Evolutionary conservation across 2,329 filamentous ascomycete species (phyloP), one percentile per base, ranked within the genome.

Genomic region (Ophiosphaerella herpotricha): DNA sequence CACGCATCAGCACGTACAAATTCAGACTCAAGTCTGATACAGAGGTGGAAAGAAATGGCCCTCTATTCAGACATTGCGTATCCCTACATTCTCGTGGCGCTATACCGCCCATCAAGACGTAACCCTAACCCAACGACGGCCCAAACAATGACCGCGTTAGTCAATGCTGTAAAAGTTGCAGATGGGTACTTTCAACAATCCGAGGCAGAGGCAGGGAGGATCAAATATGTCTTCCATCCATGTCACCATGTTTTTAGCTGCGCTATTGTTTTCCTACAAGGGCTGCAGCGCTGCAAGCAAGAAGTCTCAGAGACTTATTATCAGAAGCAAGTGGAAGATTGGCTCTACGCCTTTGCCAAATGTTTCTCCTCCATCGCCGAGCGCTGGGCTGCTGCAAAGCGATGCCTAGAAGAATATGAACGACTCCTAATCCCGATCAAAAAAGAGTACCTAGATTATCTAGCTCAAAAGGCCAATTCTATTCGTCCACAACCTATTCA

Each of bases 221-320:
- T 71, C 52, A 73, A 72, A 61, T 73, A 73, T 44, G 70, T 73
- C 13, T 73, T 73, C 42, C 70, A 73, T 47, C 68, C 69, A 12
- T 71, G 68, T 21, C 70, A 73, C 34, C 68, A 73, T 36, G 62
- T 67, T 2, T 72, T 71, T 55, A 64, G 64, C 11, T 65, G 61
- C 31, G 69, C 69, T 7, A 54, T 67, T 8, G 58, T 71, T 7
- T 72, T 73, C 36, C 54, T 73, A 9, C 66, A 67, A 14, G 66
- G 60, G 4, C 38, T 73, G 35, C 58, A 63, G 39, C 61, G 59
- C 26, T 72, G 68, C 56, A 68, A 65, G 39, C 54, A 62, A 46
- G 63, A 70, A 48, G 61, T 72, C 16, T 63, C 70, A 4, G 58
- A 64, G 1, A 41, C 34, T 3, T 71, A 66, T 26, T 34, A 55